Conservation (phyloP, 2,329 filamentous ascomycete species). For the Epichloe typhina region DNA sequence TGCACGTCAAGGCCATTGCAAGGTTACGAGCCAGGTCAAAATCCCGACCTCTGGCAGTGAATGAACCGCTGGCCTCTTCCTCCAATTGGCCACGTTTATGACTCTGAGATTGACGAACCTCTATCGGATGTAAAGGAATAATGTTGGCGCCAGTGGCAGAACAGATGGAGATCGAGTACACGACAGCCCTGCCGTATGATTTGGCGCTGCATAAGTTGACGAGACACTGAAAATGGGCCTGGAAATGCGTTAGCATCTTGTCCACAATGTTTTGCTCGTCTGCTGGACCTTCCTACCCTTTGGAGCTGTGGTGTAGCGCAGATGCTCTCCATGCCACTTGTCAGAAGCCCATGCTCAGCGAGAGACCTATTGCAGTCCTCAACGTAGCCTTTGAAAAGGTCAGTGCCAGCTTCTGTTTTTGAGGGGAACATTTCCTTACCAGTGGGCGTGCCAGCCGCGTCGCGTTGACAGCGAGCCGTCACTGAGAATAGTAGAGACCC, state of each 20-base stretch:
- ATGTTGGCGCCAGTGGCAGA: conserved; percentile 15
- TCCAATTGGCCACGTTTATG: conserved; percentile 2
- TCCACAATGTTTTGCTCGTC: not conserved
- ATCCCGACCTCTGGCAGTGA: not conserved
- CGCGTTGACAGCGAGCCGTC: conserved; percentile 4
- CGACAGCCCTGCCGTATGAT: conserved; percentile 19
- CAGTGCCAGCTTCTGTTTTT: not conserved
- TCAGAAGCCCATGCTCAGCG: conserved; percentile 7
- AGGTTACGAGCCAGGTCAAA: conserved; percentile 12
- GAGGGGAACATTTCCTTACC: not conserved
- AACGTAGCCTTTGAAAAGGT: conserved; percentile 9
- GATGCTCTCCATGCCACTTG: conserved; percentile 7
- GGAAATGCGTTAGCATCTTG: conserved; percentile 5
- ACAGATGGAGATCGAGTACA: conserved; percentile 15
- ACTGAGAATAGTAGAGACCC: conserved; percentile 7
- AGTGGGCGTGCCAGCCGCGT: not conserved
- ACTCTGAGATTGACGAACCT: conserved; percentile 8
- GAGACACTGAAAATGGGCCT: conserved; percentile 21
- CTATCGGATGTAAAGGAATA: conserved; percentile 17
- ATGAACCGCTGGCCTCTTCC: not conserved
- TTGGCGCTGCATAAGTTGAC: conserved; percentile 14
- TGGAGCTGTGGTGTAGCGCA: conserved; percentile 7
- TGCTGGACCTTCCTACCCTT: not conserved
- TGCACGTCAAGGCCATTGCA: conserved; percentile 16
- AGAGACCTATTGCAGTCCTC: conserved; percentile 10